Conservation (phyloP, 345 rosid species). For the Citrus inodora region DNA sequence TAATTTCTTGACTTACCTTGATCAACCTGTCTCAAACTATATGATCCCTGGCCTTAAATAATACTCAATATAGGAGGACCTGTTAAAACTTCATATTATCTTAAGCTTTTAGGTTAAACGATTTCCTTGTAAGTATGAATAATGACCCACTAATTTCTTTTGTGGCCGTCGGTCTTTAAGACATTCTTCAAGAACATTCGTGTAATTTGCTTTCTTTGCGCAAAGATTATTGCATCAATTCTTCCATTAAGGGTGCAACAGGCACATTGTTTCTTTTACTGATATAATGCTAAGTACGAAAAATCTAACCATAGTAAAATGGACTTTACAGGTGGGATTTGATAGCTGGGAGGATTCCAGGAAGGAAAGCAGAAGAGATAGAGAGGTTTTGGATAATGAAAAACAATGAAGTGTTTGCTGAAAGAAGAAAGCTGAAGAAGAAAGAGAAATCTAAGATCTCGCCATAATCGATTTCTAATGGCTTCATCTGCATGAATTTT, state of each 20-base stretch:
- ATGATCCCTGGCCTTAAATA: too few species aligned
- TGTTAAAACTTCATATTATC: too few species aligned
- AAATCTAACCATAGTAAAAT: neutral
- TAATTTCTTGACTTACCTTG: too few species aligned
- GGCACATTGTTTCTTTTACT: neutral
- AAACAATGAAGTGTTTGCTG: conserved; percentile 46
- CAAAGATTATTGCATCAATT: neutral
- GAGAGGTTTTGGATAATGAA: conserved; percentile 82
- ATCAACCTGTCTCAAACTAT: too few species aligned
- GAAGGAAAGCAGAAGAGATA: conserved; percentile 62
- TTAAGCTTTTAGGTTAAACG: too few species aligned
- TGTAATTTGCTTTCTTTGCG: neutral
- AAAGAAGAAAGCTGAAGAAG: conserved; percentile 29
- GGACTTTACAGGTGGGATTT: conserved; percentile 55
- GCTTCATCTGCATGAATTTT: neutral
- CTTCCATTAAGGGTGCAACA: neutral
- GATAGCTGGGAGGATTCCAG: conserved; percentile 72
- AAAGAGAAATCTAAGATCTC: neutral
- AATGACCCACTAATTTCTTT: too few species aligned
- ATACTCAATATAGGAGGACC: too few species aligned
- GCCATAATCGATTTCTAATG: neutral
- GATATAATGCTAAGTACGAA: neutral
- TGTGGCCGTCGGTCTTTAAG: neutral
- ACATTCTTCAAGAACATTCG: neutral
- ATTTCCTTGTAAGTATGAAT: too few species aligned